These are phyloP conservation scores for Populus euphratica DNA, from an alignment of 345 rosid species.

Conservation along the genomic window DNA sequence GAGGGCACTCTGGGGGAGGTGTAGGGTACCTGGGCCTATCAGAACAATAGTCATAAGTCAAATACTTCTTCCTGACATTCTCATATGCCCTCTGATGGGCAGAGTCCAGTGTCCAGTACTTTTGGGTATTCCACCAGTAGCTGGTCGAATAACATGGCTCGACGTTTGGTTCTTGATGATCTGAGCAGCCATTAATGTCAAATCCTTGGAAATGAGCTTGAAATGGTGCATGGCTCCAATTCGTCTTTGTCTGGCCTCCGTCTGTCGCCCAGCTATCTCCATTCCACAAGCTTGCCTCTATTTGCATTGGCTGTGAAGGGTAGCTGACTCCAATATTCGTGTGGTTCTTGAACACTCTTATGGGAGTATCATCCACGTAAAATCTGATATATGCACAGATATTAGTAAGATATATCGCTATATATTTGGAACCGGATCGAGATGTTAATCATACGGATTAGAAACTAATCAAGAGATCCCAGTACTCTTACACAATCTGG, in stretches of 20 bases:
- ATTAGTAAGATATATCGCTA: background rate
- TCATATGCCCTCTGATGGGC: constrained; percentile 14
- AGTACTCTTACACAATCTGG: constrained; percentile 60
- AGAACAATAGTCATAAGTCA: constrained; percentile 45
- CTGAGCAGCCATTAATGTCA: constrained; percentile 38
- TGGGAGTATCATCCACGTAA: constrained; percentile 57
- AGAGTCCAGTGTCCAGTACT: constrained; percentile 27
- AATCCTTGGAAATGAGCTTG: constrained; percentile 45
- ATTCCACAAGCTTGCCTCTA: constrained; percentile 62
- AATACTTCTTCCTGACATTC: constrained; percentile 20
- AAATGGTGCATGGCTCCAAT: constrained; percentile 64
- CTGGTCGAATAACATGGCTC: constrained; percentile 26
- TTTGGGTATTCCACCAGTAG: constrained; percentile 60
- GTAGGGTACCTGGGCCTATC: constrained; percentile 29
- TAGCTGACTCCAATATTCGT: constrained; percentile 36
- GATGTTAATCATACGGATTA: too few species aligned
- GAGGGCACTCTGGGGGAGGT: constrained; percentile 34
- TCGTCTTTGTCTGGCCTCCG: constrained; percentile 49
- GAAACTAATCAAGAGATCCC: background rate
- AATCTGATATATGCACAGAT: constrained; percentile 32
- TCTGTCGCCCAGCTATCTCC: constrained; percentile 63
- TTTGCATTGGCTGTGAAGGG: constrained; percentile 49
- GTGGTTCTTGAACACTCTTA: constrained; percentile 68
- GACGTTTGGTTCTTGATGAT: background rate
- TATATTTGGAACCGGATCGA: background rate